Percentiles rank a stretch among this genome's conserved stretches.
These are phyloP conservation scores for Fusarium tuaranense DNA, from an alignment of 2,329 filamentous ascomycete genomes.

Conservation along the genomic window DNA sequence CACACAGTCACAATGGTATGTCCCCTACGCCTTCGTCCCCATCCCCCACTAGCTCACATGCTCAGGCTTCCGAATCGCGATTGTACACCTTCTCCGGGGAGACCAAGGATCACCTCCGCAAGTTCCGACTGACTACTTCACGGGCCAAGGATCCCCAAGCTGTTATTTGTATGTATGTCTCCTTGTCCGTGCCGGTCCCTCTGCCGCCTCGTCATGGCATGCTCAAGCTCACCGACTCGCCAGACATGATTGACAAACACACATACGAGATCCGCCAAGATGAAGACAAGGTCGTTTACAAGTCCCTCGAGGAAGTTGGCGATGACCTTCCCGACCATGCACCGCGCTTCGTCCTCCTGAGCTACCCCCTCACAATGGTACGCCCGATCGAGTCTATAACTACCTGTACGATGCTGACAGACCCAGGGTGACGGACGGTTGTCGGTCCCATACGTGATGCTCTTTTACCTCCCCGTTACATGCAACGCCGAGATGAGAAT, in stretches of 20 bases:
- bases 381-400: slow-evolving; percentile 38
- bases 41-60: slow-evolving; percentile 24
- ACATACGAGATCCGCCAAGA: slow-evolving; percentile 90
- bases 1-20: slow-evolving; percentile 32
- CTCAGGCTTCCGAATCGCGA: slow-evolving; percentile 78
- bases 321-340: slow-evolving; percentile 95
- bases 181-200: neutral
- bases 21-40: neutral
- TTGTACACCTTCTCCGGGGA: slow-evolving; percentile 94
- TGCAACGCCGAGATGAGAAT: slow-evolving; percentile 90
- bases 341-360: slow-evolving; percentile 89
- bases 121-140: slow-evolving; percentile 93
- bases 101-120: slow-evolving; percentile 89
- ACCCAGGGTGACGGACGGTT: slow-evolving; percentile 81
- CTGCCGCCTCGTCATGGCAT: neutral
- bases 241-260: slow-evolving; percentile 91
- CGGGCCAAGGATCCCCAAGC: slow-evolving; percentile 88
- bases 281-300: slow-evolving; percentile 82
- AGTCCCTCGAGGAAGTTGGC: slow-evolving; percentile 80
- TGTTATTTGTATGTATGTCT: slow-evolving; percentile 84
- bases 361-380: slow-evolving; percentile 90
- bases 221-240: slow-evolving; percentile 31
- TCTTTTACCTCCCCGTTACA: slow-evolving; percentile 94
- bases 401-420: slow-evolving; percentile 26
- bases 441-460: slow-evolving; percentile 91